Percentiles rank a stretch among this genome's conserved stretches.
Evolutionary conservation across 768 basidiomycete genomes (phyloP).

Genomic region (Leccinum obscurum): DNA sequence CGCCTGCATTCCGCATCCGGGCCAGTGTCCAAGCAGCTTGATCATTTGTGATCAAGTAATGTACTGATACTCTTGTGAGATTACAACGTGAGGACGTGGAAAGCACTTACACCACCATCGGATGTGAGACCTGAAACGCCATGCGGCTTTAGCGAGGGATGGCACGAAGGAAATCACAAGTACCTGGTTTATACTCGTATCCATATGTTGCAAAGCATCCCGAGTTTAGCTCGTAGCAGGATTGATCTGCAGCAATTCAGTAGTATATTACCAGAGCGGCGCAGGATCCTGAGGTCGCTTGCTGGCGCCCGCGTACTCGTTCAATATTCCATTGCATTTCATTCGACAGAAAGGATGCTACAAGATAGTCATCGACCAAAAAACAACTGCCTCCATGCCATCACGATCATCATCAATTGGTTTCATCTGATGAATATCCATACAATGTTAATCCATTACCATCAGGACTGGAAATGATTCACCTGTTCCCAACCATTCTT

Average conservation of each 20-base stretch:
- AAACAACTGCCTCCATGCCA: no score
- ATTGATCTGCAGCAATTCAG: slow-evolving; percentile 48
- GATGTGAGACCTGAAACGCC: slow-evolving; percentile 21
- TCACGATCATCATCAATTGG: no score
- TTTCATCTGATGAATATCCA: no score
- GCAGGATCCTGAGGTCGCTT: slow-evolving; percentile 64
- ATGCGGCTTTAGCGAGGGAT: neutral
- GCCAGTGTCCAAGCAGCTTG: slow-evolving; percentile 66
- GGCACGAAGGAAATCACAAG: slow-evolving; percentile 18
- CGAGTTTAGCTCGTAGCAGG: slow-evolving; percentile 56
- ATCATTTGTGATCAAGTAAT: slow-evolving; percentile 71
- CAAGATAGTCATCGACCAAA: no score
- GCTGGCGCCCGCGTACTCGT: slow-evolving; percentile 63
- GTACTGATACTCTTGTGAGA: slow-evolving; percentile 46
- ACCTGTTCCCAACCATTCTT: no score
- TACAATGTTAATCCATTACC: no score
- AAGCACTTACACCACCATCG: slow-evolving; percentile 48
- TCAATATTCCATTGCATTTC: neutral
- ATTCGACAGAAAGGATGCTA: no score
- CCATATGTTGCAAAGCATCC: slow-evolving; percentile 73
- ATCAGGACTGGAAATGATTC: no score
- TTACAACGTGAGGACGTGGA: neutral
- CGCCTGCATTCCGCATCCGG: slow-evolving; percentile 56
- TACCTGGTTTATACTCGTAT: slow-evolving; percentile 76
- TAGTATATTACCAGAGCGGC: neutral